Conservation (phyloP, 2,329 filamentous ascomycete genomes). For the Colletotrichum siamense region DNA sequence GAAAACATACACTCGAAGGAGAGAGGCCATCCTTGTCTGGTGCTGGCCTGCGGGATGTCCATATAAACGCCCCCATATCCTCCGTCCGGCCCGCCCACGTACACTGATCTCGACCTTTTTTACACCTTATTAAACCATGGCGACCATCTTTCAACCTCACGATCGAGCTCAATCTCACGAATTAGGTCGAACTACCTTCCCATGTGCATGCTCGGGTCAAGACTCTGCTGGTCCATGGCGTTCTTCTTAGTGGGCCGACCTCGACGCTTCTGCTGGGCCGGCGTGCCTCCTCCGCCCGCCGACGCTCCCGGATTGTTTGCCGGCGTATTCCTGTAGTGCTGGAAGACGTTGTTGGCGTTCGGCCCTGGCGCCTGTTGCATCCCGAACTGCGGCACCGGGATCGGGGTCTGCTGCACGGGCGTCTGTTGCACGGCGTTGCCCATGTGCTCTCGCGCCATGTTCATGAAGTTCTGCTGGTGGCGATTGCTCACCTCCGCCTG, state of each 20-base stretch:
- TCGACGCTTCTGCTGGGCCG: constrained; percentile 17
- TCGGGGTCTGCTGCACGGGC: constrained; percentile 21
- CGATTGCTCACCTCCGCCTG: constrained; percentile 9
- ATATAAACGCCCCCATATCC: constrained; percentile 14
- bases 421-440: constrained; percentile 17
- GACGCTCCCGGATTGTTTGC: background rate
- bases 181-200: background rate
- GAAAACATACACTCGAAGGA: background rate
- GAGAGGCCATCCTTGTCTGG: background rate
- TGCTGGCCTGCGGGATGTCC: background rate
- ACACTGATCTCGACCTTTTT: background rate
- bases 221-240: constrained; percentile 5
- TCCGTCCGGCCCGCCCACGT: background rate
- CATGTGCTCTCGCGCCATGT: constrained; percentile 20
- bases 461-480: constrained; percentile 7
- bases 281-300: constrained; percentile 4
- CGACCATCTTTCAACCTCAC: background rate
- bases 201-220: constrained; percentile 17
- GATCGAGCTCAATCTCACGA: background rate
- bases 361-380: constrained; percentile 16
- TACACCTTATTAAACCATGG: background rate
- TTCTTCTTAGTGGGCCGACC: constrained; percentile 20
- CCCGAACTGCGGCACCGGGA: constrained; percentile 23
- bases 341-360: constrained; percentile 8
- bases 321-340: constrained; percentile 17